Evolutionary conservation across 2,329 filamentous ascomycete species (phyloP), one percentile per base, ranked within the genome.

Genomic region (Rhinocladiella similis): DNA sequence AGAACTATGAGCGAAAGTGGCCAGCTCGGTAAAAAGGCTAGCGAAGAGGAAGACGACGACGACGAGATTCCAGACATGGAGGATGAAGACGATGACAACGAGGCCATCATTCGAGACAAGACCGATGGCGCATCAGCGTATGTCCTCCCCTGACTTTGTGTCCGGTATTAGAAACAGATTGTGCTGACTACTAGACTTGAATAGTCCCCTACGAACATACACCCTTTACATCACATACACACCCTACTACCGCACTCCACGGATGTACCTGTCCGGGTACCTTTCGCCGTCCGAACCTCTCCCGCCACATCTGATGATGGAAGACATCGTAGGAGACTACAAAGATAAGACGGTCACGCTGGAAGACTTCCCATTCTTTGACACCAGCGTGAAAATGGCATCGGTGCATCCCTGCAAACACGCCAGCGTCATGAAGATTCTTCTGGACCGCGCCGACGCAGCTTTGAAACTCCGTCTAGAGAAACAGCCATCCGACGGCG

Each of bases 211-310:
- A 50, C 89, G 94, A 65, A 96, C 90, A n/a, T 99, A 99, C 74
- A 96, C 89, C 43, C 87, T 99, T 64, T 99, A 99, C 81, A 97
- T 99, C 69, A 94, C 91, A 76, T 99, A 99, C 77, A 90, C 92
- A 3, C 89, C 92, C 36, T 97, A 96, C 79, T 99, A 97, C 77
- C 89, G 91, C 65, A 97, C 94, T 3, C 94, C 94, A 0, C 90
- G 94, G 33, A 84, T 97, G 67, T 99, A 97, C 74, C 85, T 99
- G 47, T 95, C 91, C 0, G 94, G 94, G 67, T 97, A 97, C 74
- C 79, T 85, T 12, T 83, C 89, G 22, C 83, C 85, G 56, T 90
- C 90, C 25, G 88, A 91, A 63, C 91, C 92, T 1, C 86, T 96
- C 0, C 84, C 88, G 3, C 91, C 91, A 2, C 83, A 88, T 50